Percentiles rank a stretch among this genome's conserved stretches.
Conservation (phyloP, 2,329 filamentous ascomycete genomes). For the Colletotrichum shisoi region DNA sequence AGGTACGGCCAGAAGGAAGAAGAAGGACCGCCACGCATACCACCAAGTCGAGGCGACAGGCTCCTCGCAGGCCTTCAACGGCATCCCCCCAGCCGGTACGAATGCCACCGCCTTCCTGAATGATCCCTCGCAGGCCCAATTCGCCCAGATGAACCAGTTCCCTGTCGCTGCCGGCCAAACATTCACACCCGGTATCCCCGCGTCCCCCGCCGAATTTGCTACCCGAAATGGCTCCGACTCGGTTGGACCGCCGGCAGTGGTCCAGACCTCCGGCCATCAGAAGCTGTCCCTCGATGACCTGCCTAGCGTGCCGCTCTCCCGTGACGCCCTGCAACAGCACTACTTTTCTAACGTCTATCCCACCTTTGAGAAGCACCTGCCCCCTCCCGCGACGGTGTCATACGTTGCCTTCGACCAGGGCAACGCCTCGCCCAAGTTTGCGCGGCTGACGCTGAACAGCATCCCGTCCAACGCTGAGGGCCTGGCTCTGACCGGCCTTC, state of each 20-base stretch:
- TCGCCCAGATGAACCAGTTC: constrained; percentile 65
- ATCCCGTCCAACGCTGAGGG: constrained; percentile 86
- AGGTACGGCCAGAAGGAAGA: constrained; percentile 71
- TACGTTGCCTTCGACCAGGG: constrained; percentile 97
- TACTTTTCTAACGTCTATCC: constrained; percentile 90
- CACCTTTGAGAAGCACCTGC: constrained; percentile 92
- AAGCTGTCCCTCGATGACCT: constrained; percentile 91
- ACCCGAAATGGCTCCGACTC: constrained; percentile 50
- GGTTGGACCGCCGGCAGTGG: constrained; percentile 54
- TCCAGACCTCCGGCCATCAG: constrained; percentile 70
- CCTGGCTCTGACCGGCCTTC: constrained; percentile 79
- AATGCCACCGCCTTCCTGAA: constrained; percentile 56
- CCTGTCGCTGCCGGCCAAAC: constrained; percentile 64
- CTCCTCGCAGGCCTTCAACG: constrained; percentile 74
- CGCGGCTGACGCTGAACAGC: constrained; percentile 89
- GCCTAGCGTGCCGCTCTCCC: constrained; percentile 85
- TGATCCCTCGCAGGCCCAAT: constrained; percentile 49
- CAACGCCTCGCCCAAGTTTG: constrained; percentile 93
- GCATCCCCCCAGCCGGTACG: constrained; percentile 66
- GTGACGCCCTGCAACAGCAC: constrained; percentile 82
- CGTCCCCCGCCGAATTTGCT: constrained; percentile 43
- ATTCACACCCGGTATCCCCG: constrained; percentile 43
- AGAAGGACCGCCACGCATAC: constrained; percentile 94
- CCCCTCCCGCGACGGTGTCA: constrained; percentile 85
- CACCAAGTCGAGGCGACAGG: constrained; percentile 80